A percentile compares a stretch with the other conserved stretches of the same genome.
Conservation (phyloP, 2,329 filamentous ascomycete genomes). For the Aspergillus sp. region DNA sequence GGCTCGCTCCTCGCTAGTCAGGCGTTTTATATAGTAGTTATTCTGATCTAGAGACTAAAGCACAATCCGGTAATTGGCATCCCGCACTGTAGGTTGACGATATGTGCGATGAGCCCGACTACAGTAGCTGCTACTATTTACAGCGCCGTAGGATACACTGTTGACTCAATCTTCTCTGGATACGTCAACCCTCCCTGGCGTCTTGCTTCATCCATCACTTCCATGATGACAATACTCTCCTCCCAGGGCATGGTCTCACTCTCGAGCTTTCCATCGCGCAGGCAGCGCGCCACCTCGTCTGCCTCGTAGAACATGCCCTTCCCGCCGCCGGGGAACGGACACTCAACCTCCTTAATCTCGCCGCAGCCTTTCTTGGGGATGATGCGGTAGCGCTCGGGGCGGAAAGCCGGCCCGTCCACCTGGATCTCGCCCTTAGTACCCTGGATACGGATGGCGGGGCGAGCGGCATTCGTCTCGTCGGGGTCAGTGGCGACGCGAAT, state of each 20-base stretch:
- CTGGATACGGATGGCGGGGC: conserved; percentile 73
- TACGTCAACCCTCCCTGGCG: conserved; percentile 61
- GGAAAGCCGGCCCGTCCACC: conserved; percentile 68
- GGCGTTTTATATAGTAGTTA: too few species aligned
- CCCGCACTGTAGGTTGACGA: neutral
- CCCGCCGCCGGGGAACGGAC: conserved; percentile 55
- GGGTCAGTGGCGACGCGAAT: conserved; percentile 63
- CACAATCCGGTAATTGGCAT: too few species aligned
- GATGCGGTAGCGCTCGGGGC: conserved; percentile 64
- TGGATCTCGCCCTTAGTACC: conserved; percentile 80
- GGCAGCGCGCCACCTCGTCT: conserved; percentile 70
- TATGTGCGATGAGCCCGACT: neutral
- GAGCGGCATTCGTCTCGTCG: conserved; percentile 57
- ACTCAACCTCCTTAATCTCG: conserved; percentile 42
- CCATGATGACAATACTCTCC: conserved; percentile 84
- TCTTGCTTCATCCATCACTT: conserved; percentile 69
- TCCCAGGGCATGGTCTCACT: conserved; percentile 67
- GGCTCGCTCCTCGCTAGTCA: too few species aligned
- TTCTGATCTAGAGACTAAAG: too few species aligned
- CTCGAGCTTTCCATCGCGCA: conserved; percentile 75
- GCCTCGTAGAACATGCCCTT: conserved; percentile 90
- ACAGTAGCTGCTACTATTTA: conserved; percentile 12
- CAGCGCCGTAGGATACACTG: conserved; percentile 50
- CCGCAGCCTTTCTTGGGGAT: conserved; percentile 53
- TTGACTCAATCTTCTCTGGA: conserved; percentile 64